Conservation (phyloP, 2,329 filamentous ascomycete species). For the Rutstroemia sp. region DNA sequence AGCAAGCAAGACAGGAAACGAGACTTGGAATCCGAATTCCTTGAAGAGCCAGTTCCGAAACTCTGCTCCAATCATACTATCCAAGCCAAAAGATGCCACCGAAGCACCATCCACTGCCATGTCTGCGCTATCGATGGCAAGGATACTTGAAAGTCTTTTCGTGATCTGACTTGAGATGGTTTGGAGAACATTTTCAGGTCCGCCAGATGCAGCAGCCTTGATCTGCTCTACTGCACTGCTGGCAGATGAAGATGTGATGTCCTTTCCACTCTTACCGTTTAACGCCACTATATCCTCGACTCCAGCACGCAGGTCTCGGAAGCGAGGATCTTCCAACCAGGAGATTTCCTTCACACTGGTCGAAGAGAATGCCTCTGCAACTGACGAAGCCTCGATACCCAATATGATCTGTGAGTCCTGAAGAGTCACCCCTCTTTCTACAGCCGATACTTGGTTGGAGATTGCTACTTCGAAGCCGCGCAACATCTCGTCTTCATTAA, state of each 20-base stretch:
- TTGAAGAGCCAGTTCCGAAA: constrained; percentile 29
- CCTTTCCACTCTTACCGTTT: not conserved
- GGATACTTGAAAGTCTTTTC: constrained; percentile 37
- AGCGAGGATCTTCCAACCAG: constrained; percentile 18
- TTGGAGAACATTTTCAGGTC: not conserved
- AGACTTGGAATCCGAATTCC: constrained; percentile 32
- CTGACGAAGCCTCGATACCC: not conserved
- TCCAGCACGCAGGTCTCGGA: constrained; percentile 11
- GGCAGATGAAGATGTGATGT: not conserved
- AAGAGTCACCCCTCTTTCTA: too few relatives aligned
- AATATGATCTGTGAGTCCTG: not conserved
- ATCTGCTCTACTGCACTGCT: not conserved
- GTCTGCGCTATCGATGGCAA: constrained; percentile 39
- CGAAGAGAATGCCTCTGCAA: not conserved
- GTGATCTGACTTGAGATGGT: constrained; percentile 33
- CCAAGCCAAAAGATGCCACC: constrained; percentile 36
- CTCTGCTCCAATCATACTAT: constrained; percentile 21
- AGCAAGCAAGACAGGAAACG: constrained; percentile 33
- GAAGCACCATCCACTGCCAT: constrained; percentile 36
- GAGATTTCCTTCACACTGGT: not conserved
- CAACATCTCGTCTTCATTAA: constrained; percentile 10
- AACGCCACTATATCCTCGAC: not conserved
- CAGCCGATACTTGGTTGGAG: not conserved
- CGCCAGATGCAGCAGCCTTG: not conserved
- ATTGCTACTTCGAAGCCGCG: constrained; percentile 19